A percentile compares a stretch with the other conserved stretches of the same genome.
Evolutionary conservation across 768 basidiomycete genomes (phyloP).

Genomic region (Boletus sp.): DNA sequence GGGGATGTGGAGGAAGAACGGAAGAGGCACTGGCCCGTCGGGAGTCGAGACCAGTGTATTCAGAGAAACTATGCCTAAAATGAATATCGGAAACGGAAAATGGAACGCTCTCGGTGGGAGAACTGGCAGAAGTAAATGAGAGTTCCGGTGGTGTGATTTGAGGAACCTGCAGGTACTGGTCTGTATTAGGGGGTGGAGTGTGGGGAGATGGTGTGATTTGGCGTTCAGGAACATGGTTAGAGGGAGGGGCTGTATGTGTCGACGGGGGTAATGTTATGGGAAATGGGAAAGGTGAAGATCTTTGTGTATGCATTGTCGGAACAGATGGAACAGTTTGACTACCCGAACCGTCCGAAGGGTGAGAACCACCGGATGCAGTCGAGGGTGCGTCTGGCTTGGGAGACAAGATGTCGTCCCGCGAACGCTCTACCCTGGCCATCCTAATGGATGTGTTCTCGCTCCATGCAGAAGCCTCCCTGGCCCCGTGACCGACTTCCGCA

Average conservation of each 20-base stretch:
- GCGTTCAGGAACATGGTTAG: conserved; percentile 15
- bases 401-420: conserved; percentile 10
- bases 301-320: conserved; percentile 23
- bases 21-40: conserved; percentile 35
- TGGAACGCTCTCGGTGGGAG: conserved; percentile 58
- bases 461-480: conserved; percentile 8
- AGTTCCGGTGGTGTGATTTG: conserved; percentile 25
- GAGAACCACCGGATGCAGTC: conserved; percentile 31
- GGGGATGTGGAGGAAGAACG: conserved; percentile 43
- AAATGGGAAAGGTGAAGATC: conserved; percentile 41
- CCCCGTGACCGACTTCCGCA: conserved; percentile 26
- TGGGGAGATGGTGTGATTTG: conserved; percentile 18
- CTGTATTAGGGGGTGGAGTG: conserved; percentile 3
- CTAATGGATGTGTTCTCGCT: conserved; percentile 20
- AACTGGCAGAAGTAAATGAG: conserved; percentile 34
- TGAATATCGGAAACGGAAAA: conserved; percentile 54
- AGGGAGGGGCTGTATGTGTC: conserved; percentile 28
- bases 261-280: conserved; percentile 47
- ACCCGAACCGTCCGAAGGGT: conserved; percentile 26
- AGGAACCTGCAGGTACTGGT: conserved; percentile 30
- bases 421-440: conserved; percentile 19
- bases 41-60: conserved; percentile 30
- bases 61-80: conserved; percentile 43
- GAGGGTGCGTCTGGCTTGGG: conserved; percentile 33
- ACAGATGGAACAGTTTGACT: conserved; percentile 16